Percentiles rank a stretch among this genome's conserved stretches.
These are phyloP conservation scores for Peltaster fructicola DNA, from an alignment of 2,329 filamentous ascomycete genomes.

Conservation along the genomic window DNA sequence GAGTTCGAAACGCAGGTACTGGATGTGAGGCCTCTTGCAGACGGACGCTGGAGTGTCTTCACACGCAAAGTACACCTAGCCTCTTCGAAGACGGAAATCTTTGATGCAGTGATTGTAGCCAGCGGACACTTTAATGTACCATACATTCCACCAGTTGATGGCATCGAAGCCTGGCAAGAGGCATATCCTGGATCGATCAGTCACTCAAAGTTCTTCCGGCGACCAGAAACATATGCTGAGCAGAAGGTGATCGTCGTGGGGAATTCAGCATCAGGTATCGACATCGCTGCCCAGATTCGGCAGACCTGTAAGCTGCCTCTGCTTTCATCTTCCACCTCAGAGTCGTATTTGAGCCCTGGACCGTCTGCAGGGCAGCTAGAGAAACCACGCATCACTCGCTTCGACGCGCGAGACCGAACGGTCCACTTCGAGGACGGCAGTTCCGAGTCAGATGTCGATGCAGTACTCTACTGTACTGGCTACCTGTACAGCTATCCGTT, in stretches of 20 bases:
- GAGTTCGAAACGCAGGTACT: conserved; percentile 53
- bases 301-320: conserved; percentile 41
- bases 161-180: conserved; percentile 24
- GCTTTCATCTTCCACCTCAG: conserved; percentile 42
- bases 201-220: conserved; percentile 61
- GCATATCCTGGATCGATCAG: conserved; percentile 22
- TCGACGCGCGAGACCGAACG: conserved; percentile 38
- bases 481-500: conserved; percentile 80
- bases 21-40: conserved; percentile 28
- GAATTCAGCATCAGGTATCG: conserved; percentile 66
- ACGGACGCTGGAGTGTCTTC: conserved; percentile 40
- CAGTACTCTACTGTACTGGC: conserved; percentile 72
- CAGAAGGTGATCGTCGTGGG: conserved; percentile 71
- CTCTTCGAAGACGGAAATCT: conserved; percentile 27
- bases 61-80: conserved; percentile 18
- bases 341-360: conserved; percentile 27
- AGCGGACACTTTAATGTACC: conserved; percentile 32
- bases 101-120: conserved; percentile 33
- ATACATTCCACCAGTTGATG: conserved; percentile 25
- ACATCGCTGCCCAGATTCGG: conserved; percentile 64
- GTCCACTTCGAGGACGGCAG: conserved; percentile 50
- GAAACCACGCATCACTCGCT: conserved; percentile 35
- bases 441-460: conserved; percentile 51
- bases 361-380: conserved; percentile 37
- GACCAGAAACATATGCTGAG: conserved; percentile 39